Percentiles rank a stretch among this genome's conserved stretches.
These are phyloP conservation scores for Solanum phureja DNA, from an alignment of 257 asterid species.

Conservation along the genomic window DNA sequence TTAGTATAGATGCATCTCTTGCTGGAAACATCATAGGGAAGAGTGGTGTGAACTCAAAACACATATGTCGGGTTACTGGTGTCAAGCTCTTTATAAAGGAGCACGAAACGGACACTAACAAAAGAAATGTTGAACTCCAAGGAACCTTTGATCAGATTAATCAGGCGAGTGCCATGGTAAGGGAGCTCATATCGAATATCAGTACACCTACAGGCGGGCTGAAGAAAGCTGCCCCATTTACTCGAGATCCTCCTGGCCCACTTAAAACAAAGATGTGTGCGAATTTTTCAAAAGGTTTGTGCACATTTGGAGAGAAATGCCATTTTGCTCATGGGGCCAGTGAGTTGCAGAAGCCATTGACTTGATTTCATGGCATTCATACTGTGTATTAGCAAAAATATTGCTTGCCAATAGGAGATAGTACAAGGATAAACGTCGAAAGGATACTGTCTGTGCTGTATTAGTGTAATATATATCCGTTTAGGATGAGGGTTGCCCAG, in stretches of 20 bases:
- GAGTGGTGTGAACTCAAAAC: slow-evolving; percentile 84
- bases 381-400: not conserved
- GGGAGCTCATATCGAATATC: slow-evolving; percentile 49
- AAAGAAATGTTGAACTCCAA: slow-evolving; percentile 75
- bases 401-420: not conserved
- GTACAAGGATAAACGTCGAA: not conserved
- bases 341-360: slow-evolving; percentile 52
- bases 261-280: slow-evolving; percentile 72
- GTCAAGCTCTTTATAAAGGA: slow-evolving; percentile 61
- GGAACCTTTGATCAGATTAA: slow-evolving; percentile 69
- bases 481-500: not conserved
- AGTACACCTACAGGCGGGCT: slow-evolving; percentile 24
- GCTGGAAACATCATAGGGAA: slow-evolving; percentile 86
- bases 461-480: not conserved
- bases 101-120: slow-evolving; percentile 59
- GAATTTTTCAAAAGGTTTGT: slow-evolving; percentile 63
- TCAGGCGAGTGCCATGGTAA: slow-evolving; percentile 65
- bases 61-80: slow-evolving; percentile 71
- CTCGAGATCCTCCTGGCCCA: slow-evolving; percentile 34
- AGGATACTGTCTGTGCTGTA: not conserved
- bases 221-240: slow-evolving; percentile 5
- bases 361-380: slow-evolving; percentile 4
- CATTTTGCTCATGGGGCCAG: slow-evolving; percentile 89
- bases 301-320: slow-evolving; percentile 89
- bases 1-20: slow-evolving; percentile 63